Base-by-base conservation (phyloP, 2,329 filamentous ascomycete species). In the Sporothrix humicola region DNA sequence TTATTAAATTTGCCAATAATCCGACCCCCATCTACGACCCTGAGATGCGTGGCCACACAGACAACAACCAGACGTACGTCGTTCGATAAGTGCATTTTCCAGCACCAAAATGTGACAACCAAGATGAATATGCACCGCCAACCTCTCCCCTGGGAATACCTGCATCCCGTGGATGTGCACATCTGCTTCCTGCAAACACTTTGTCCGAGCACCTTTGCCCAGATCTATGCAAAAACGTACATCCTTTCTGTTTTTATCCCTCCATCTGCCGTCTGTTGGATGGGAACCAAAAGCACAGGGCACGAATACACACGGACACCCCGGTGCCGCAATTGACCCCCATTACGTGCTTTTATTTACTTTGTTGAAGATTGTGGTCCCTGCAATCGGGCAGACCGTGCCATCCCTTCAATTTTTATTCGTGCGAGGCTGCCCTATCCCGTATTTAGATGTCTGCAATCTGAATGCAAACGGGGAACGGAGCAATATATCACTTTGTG, bases 341-440 rank as follows among this genome's bases (percentile, higher is more conserved):
- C 59, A 44, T 63, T 46, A 44, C 59, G 23, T 63, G 59, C n/a
- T 63, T 20, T 46, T 15, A 5, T n/a, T n/a, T 46, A 1, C 17
- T 63, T 46, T 66, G 9, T 13, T 66, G 61, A 15, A 23, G n/a
- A 44, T 46, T 63, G 37, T 44, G 31, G 17, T 13, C 56, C 56
- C 37, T 46, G 20, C 37, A 37, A 46, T 26, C 68, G 68, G 68
- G 15, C n/a, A 58, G 68, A 59, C 68, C 68, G 68, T 70, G 68
- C 68, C 68, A 70, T 58, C 68, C 68, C 52, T 58, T 58, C 68
- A 2, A 5, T 37, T 37, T 37, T 37, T 7, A 37, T 3, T 54
- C 48, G 1, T 52, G 13, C 26, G 23, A 13, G 6, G 65, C 15
- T 37, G 37, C 37, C 59, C 37, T 63, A 63, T 37, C 9, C 58